Evolutionary conservation across 371 early-diverging fungal species (phyloP).

Genomic region (Rhizopus stolonifer): DNA sequence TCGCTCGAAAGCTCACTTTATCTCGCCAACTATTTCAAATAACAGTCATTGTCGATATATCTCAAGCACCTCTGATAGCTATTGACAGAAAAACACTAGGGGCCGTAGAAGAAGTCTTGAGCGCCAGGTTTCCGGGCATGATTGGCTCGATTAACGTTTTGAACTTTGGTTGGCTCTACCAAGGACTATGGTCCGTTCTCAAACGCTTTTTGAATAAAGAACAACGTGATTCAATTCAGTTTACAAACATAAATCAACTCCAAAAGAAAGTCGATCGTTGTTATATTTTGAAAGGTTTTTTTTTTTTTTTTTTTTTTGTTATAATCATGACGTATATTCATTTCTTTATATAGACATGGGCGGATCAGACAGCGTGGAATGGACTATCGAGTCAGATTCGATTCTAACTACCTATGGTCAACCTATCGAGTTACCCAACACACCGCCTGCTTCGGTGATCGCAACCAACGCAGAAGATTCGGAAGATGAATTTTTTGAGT

Average conservation of each 20-base stretch:
- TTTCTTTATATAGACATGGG: slow-evolving; percentile 27
- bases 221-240: slow-evolving; percentile 35
- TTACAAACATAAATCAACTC: slow-evolving; percentile 31
- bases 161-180: slow-evolving; percentile 52
- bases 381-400: slow-evolving; percentile 35
- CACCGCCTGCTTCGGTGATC: slow-evolving; percentile 11
- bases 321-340: neutral
- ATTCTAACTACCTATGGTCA: slow-evolving; percentile 35
- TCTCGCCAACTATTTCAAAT: slow-evolving; percentile 17
- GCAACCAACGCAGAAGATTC: neutral
- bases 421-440: slow-evolving; percentile 8
- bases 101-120: slow-evolving; percentile 28
- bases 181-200: slow-evolving; percentile 46
- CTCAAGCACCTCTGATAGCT: slow-evolving; percentile 42
- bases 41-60: slow-evolving; percentile 37
- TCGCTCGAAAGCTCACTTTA: slow-evolving; percentile 30
- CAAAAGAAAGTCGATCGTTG: slow-evolving; percentile 23
- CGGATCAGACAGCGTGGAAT: slow-evolving; percentile 32
- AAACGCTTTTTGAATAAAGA: slow-evolving; percentile 38
- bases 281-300: slow-evolving; percentile 32
- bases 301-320: too few relatives aligned
- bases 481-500: slow-evolving; percentile 34
- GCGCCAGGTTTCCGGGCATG: slow-evolving; percentile 32
- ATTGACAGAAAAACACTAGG: slow-evolving; percentile 35
- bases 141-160: slow-evolving; percentile 39